These are phyloP conservation scores for Hanseniaspora lindneri DNA, from an alignment of 805 yeast species.

Conservation along the genomic window DNA sequence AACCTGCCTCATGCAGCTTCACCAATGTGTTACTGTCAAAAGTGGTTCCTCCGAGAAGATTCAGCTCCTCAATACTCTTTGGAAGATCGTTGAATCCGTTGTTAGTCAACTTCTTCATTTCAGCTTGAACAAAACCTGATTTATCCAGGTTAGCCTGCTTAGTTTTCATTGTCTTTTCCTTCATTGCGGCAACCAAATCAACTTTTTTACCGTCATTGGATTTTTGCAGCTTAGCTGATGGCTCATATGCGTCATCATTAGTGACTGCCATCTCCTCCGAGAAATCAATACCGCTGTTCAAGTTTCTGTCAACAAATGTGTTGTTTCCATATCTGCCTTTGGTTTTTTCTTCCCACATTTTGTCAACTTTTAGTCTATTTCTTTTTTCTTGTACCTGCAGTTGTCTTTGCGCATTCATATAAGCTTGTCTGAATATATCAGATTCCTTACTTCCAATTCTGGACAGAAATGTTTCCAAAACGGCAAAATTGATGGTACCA, in stretches of 20 bases:
- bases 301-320: not conserved
- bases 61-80: constrained; percentile 20
- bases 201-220: constrained; percentile 47
- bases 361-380: constrained; percentile 10
- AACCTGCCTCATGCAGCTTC: constrained; percentile 78
- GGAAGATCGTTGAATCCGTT: constrained; percentile 17
- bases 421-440: constrained; percentile 45
- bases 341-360: constrained; percentile 20
- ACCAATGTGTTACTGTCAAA: constrained; percentile 43
- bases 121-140: constrained; percentile 16
- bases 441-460: constrained; percentile 64
- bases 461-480: constrained; percentile 60
- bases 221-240: constrained; percentile 5
- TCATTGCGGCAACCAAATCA: constrained; percentile 45
- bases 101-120: constrained; percentile 19
- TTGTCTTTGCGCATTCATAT: constrained; percentile 40
- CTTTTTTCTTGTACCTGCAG: constrained; percentile 16
- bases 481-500: constrained; percentile 63
- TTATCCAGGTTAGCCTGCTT: constrained; percentile 17
- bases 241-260: constrained; percentile 4
- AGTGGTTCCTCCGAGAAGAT: constrained; percentile 15
- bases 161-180: constrained; percentile 31
- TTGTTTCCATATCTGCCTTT: constrained; percentile 17
- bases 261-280: constrained; percentile 12
- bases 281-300: not conserved